Conservation (phyloP, 495 filamentous ascomycete genomes). For the Elaphomyces granulatus region DNA sequence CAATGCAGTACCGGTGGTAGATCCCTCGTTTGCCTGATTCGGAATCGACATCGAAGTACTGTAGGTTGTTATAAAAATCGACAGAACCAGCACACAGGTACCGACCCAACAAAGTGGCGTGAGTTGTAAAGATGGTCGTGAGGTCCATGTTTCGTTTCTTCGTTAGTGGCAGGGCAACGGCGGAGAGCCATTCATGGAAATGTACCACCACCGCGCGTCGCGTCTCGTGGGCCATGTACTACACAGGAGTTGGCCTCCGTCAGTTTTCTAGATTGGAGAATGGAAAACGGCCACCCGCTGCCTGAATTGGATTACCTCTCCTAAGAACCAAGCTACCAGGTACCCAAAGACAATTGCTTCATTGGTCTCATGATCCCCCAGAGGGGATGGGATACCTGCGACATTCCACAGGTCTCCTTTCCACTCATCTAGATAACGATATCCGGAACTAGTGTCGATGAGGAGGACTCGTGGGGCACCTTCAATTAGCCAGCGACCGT, state of each 20-base stretch:
- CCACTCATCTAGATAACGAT: constrained; percentile 88
- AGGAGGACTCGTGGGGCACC: constrained; percentile 86
- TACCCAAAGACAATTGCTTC: constrained; percentile 98
- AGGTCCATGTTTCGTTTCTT: constrained; percentile 91
- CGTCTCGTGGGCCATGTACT: constrained; percentile 91
- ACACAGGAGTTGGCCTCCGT: constrained; percentile 6
- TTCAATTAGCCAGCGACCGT: constrained; percentile 95
- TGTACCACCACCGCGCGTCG: constrained; percentile 85
- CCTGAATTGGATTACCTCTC: constrained; percentile 87
- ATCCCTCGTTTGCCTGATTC: constrained; percentile 97
- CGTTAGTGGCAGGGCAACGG: constrained; percentile 84
- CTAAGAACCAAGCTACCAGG: constrained; percentile 92
- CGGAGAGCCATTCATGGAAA: constrained; percentile 97
- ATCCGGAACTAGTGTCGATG: constrained; percentile 89
- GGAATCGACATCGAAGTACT: constrained; percentile 90
- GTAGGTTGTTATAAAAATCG: constrained; percentile 98
- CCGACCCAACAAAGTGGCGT: constrained; percentile 84
- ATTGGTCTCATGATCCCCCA: constrained; percentile 87
- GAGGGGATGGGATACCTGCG: constrained; percentile 82
- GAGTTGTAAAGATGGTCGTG: constrained; percentile 97
- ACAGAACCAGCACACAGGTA: constrained; percentile 96
- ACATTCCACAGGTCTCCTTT: constrained; percentile 90
- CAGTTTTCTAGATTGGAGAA: constrained; percentile 1
- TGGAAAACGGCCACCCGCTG: no score
- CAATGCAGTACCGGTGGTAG: constrained; percentile 97